Conservation (phyloP, 73 alveolate species). For the Stentor roeselii region DNA sequence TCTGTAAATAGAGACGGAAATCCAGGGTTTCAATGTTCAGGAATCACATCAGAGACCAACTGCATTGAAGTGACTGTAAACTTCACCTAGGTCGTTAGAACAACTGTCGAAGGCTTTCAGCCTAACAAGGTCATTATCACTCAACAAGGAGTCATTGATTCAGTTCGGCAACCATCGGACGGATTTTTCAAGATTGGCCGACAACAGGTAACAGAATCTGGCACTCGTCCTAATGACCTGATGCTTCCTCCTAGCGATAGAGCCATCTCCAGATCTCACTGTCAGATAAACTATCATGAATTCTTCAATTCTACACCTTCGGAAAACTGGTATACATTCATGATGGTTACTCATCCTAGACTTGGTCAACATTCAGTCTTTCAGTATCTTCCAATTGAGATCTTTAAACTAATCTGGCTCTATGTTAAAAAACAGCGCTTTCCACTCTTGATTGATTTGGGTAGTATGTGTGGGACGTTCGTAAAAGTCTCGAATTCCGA, state of each 20-base stretch:
- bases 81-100: no score
- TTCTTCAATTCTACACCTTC: constrained; percentile 41
- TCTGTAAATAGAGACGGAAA: no score
- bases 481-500: constrained; percentile 32
- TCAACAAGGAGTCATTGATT: constrained; percentile 5
- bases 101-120: no score
- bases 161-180: neutral
- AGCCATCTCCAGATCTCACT: constrained; percentile 61
- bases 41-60: no score
- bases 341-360: constrained; percentile 52
- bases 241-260: constrained; percentile 65
- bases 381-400: constrained; percentile 42
- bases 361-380: constrained; percentile 41
- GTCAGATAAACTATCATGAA: constrained; percentile 42
- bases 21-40: no score
- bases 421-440: constrained; percentile 47
- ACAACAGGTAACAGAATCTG: constrained; percentile 63
- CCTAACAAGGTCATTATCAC: no score
- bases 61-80: no score
- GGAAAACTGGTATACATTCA: constrained; percentile 36
- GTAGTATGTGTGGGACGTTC: constrained; percentile 69
- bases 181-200: constrained; percentile 51
- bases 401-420: constrained; percentile 46
- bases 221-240: constrained; percentile 63
- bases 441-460: constrained; percentile 52